Conservation (phyloP, 2,329 filamentous ascomycete species). For the Ophiostoma sp. region DNA sequence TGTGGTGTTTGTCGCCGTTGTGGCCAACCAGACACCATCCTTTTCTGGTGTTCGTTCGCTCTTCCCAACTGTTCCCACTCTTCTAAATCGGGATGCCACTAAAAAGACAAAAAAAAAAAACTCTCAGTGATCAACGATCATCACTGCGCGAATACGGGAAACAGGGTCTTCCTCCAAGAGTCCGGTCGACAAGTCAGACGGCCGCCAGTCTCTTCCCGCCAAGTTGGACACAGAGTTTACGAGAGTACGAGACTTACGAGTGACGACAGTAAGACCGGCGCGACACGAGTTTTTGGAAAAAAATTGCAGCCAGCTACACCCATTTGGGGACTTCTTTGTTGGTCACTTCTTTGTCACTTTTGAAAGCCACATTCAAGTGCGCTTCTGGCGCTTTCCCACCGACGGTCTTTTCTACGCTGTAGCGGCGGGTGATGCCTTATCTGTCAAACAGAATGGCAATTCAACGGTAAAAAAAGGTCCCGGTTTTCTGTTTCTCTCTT, state of each 20-base stretch:
- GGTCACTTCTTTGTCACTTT: conserved; percentile 1
- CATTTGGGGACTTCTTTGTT: background rate
- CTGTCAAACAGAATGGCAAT: background rate
- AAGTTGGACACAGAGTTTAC: background rate
- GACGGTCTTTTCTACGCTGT: background rate
- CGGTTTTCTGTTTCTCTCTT: no score
- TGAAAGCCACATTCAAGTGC: background rate
- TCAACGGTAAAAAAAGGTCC: background rate
- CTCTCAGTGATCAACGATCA: background rate
- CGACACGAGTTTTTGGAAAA: background rate
- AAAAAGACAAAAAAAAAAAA: background rate
- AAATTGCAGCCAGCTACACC: background rate
- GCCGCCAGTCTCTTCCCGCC: background rate
- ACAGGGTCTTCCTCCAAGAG: background rate
- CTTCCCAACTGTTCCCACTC: background rate
- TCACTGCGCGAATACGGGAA: background rate
- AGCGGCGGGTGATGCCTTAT: conserved; percentile 15
- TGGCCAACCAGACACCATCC: background rate
- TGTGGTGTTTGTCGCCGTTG: background rate
- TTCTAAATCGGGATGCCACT: background rate
- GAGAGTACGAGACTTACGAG: background rate
- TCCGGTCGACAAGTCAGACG: background rate
- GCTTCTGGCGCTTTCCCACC: background rate
- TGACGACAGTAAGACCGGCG: background rate
- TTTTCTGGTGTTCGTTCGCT: background rate